Evolutionary conservation across 2,329 filamentous ascomycete species (phyloP), one percentile per base, ranked within the genome.

Genomic region (Colletotrichum cuscutae): DNA sequence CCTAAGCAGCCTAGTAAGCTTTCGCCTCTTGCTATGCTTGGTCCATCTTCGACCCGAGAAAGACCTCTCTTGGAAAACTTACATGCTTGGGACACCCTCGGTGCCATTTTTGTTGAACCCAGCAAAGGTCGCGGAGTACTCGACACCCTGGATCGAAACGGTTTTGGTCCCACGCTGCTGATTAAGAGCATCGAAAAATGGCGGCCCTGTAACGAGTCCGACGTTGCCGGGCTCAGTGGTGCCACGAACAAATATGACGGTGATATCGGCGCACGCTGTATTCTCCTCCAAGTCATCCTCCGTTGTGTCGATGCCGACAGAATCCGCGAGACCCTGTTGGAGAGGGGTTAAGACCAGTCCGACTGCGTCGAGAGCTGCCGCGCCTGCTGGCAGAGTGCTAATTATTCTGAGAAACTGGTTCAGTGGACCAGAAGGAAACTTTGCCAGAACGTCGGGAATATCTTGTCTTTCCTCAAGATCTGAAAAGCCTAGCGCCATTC

Each of bases 201-300:
- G 75, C 3, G 79, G 79, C 0, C 76, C 79, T 1, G 76, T 73
- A 11, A 79, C 71, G 6, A 76, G 64, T 2, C 79, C 79, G 24
- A 79, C 68, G 37, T 79, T 80, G 11, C 79, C 78, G 1, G 76
- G 69, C 54, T 81, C 79, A 30, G 79, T 80, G 19, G 79, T 80
- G 8, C 79, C 79, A 0, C 79, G 76, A n/a, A 77, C 78, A 35
- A 79, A 81, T 28, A 81, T 58, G 32, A 81, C 66, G 9, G 75
- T 79, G 42, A 80, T 76, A 56, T 78, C 78, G n/a, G 73, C 68
- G 68, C 79, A 80, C 9, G 71, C 59, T 11, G 75, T 71, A 49
- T 69, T 69, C 35, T 74, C 73, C n/a, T 64, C 46, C 56, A 74
- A 22, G 32, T 63, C 70, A 35, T 74, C 37, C 24, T 56, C 53